These are phyloP conservation scores for Boeremia lycopersici DNA, from an alignment of 2,329 filamentous ascomycete species.

Conservation along the genomic window DNA sequence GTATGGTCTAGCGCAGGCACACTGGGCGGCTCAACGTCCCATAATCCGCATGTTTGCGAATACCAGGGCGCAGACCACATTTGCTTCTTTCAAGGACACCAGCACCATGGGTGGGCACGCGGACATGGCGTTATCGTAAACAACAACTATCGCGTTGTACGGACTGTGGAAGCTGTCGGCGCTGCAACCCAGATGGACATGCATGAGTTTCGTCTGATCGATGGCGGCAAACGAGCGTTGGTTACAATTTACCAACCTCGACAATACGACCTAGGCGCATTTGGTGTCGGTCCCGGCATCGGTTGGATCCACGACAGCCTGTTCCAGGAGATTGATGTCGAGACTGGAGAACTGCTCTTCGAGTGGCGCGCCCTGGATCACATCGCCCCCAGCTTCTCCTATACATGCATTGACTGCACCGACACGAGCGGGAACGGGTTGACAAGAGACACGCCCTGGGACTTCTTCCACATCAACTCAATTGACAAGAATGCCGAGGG, in stretches of 20 bases:
- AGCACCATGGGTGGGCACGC: constrained; percentile 14
- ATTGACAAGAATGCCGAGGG: constrained; percentile 47
- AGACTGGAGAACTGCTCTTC: constrained; percentile 46
- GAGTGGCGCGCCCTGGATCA: constrained; percentile 45
- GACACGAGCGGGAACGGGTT: constrained; percentile 9
- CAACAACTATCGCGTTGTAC: constrained; percentile 6
- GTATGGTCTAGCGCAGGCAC: constrained; percentile 14
- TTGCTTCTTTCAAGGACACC: constrained; percentile 12
- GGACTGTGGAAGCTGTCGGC: constrained; percentile 9
- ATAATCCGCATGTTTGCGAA: constrained; percentile 13
- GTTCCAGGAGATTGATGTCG: constrained; percentile 51
- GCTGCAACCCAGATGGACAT: constrained; percentile 14
- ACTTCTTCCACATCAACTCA: constrained; percentile 51
- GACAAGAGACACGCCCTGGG: constrained; percentile 28
- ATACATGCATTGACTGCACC: constrained; percentile 14
- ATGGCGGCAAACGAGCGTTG: constrained; percentile 9
- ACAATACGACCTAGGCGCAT: constrained; percentile 46
- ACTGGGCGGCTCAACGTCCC: constrained; percentile 10
- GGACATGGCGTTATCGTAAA: constrained; percentile 12
- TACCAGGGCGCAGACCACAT: constrained; percentile 14
- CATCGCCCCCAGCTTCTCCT: constrained; percentile 18
- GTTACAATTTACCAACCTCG: constrained; percentile 47
- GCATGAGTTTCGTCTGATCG: constrained; percentile 12
- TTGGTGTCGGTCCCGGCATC: constrained; percentile 40
- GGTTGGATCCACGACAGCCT: constrained; percentile 51